Conservation (phyloP, 2,329 filamentous ascomycete species). For the Lithohypha guttulata region DNA sequence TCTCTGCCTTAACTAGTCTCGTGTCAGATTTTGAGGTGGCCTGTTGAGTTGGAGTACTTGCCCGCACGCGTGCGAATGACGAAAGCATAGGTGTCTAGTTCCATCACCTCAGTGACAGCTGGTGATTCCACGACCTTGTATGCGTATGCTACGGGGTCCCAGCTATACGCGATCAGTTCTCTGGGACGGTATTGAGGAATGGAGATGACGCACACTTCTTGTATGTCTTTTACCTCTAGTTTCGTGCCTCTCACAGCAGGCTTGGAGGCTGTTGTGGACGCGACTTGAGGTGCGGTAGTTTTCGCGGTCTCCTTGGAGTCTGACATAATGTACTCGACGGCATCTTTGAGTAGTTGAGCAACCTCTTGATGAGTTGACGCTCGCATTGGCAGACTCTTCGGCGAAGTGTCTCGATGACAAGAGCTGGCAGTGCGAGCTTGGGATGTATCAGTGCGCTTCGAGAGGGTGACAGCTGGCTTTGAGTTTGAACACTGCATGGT, state of each 20-base stretch:
- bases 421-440: slow-evolving; percentile 6
- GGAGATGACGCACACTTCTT: not conserved
- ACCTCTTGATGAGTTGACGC: slow-evolving; percentile 1
- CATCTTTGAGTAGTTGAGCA: slow-evolving; percentile 4
- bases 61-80: slow-evolving; percentile 21
- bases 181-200: not conserved
- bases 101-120: not conserved
- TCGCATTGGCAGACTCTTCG: slow-evolving; percentile 3
- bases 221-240: slow-evolving; percentile 7
- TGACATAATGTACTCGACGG: slow-evolving; percentile 6
- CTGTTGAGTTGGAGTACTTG: slow-evolving; percentile 11
- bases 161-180: slow-evolving; percentile 3
- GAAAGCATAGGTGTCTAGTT: slow-evolving; percentile 22
- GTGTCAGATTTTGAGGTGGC: slow-evolving; percentile 15
- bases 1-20: slow-evolving; percentile 21
- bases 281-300: not conserved
- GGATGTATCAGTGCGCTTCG: slow-evolving; percentile 3
- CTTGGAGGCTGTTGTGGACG: slow-evolving; percentile 1
- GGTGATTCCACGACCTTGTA: slow-evolving; percentile 1
- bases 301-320: not conserved
- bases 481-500: slow-evolving; percentile 4
- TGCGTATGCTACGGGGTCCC: not conserved
- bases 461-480: slow-evolving; percentile 4
- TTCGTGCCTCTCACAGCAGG: slow-evolving; percentile 5
- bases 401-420: slow-evolving; percentile 5